These are phyloP conservation scores for Selenicereus undatus DNA, from an alignment of 148 eudicot species.

Conservation along the genomic window DNA sequence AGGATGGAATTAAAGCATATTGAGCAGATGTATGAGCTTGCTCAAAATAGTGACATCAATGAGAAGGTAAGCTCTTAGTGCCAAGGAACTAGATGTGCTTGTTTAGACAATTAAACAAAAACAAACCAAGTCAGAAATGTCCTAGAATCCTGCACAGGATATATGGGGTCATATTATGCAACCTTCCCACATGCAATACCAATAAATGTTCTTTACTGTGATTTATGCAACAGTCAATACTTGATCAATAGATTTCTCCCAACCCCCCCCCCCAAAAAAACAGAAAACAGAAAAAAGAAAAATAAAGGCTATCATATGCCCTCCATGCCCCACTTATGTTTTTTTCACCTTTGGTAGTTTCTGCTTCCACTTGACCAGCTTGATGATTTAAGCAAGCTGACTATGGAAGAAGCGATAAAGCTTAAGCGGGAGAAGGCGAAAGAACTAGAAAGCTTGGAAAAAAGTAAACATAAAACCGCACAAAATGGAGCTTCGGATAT, in stretches of 20 bases:
- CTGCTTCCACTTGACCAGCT: conserved; percentile 39
- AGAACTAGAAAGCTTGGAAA: conserved; percentile 45
- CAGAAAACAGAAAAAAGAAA: too few relatives aligned
- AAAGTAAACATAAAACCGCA: conserved; percentile 43
- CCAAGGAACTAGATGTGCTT: background rate
- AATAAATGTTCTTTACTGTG: too few relatives aligned
- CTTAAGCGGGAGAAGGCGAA: conserved; percentile 56
- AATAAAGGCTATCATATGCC: background rate
- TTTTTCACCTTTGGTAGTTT: background rate
- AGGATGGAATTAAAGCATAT: conserved; percentile 65
- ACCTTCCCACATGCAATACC: too few relatives aligned
- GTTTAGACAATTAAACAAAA: background rate
- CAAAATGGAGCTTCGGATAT: conserved; percentile 42
- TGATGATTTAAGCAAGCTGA: conserved; percentile 50
- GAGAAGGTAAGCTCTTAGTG: conserved; percentile 46
- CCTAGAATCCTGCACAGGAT: too few relatives aligned
- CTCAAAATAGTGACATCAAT: conserved; percentile 70
- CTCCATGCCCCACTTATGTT: background rate
- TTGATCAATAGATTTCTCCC: background rate
- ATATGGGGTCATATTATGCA: too few relatives aligned
- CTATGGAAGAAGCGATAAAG: conserved; percentile 48
- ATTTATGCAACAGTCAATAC: too few relatives aligned
- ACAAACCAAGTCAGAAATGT: too few relatives aligned
- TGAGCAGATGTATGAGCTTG: conserved; percentile 72
- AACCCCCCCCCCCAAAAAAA: background rate